These are phyloP conservation scores for Choanephora cucurbitarum DNA, from an alignment of 371 early-diverging fungal genomes.

Conservation along the genomic window DNA sequence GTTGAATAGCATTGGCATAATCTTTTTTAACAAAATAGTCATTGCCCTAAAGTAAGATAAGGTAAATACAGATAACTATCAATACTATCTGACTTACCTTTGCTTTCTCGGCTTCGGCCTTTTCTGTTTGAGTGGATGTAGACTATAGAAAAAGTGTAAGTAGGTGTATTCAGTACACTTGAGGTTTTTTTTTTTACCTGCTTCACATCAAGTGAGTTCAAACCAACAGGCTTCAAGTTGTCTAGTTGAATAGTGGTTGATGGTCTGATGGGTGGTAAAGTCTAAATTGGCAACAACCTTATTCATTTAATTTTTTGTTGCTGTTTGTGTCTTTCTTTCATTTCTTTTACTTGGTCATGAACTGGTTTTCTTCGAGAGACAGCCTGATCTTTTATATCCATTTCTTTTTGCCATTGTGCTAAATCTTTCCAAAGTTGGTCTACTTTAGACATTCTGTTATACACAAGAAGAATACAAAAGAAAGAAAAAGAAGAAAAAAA, in stretches of 20 bases:
- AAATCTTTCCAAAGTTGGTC: constrained; percentile 27
- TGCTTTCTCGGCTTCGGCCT: constrained; percentile 62
- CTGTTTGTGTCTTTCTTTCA: not conserved
- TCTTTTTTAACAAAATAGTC: constrained; percentile 72
- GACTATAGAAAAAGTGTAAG: not conserved
- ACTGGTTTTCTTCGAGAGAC: constrained; percentile 23
- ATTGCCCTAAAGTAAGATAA: constrained; percentile 76
- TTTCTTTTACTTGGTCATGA: constrained; percentile 21
- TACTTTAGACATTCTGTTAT: not conserved
- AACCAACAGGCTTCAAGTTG: not conserved
- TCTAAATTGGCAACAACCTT: no score
- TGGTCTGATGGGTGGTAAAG: not conserved
- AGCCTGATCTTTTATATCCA: constrained; percentile 19
- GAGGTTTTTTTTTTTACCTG: not conserved
- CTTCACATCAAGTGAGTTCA: not conserved
- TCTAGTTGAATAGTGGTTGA: not conserved
- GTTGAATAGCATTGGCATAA: constrained; percentile 64
- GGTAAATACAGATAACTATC: not conserved
- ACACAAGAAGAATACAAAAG: no score
- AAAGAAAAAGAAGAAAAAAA: no score
- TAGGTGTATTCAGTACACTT: not conserved
- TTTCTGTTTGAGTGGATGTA: constrained; percentile 25
- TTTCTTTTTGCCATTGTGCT: constrained; percentile 24
- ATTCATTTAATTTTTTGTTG: constrained; percentile 1
- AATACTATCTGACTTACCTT: no score